Percentiles rank a stretch among this genome's conserved stretches.
These are phyloP conservation scores for Cercospora sp. DNA, from an alignment of 2,329 filamentous ascomycete genomes.

Conservation along the genomic window DNA sequence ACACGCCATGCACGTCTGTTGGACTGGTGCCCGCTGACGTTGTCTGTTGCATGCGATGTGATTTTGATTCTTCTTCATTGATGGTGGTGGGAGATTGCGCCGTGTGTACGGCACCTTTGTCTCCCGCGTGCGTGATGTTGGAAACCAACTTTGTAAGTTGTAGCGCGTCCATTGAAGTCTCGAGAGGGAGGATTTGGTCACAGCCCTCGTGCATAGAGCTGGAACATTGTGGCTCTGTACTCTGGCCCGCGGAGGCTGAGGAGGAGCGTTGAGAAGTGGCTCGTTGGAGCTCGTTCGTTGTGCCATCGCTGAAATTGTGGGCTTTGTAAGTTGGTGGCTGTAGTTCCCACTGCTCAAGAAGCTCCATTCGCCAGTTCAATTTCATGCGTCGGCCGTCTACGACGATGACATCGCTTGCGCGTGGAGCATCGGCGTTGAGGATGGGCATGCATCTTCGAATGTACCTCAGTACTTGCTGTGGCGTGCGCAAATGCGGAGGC, in stretches of 20 bases:
- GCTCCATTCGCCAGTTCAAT: slow-evolving; percentile 47
- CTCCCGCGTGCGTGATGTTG: slow-evolving; percentile 13
- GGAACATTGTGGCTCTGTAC: slow-evolving; percentile 20
- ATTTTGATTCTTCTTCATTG: slow-evolving; percentile 21
- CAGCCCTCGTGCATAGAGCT: slow-evolving; percentile 22
- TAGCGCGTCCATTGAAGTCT: slow-evolving; percentile 22
- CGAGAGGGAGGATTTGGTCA: slow-evolving; percentile 28
- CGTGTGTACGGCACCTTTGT: not conserved
- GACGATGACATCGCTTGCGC: slow-evolving; percentile 51
- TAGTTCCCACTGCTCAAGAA: slow-evolving; percentile 46
- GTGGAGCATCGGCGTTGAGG: slow-evolving; percentile 46
- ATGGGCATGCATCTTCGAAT: slow-evolving; percentile 51
- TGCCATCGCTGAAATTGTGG: slow-evolving; percentile 28
- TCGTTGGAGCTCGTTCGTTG: slow-evolving; percentile 15
- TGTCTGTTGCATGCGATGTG: slow-evolving; percentile 17
- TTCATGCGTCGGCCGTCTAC: slow-evolving; percentile 45
- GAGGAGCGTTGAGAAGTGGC: slow-evolving; percentile 25
- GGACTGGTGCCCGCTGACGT: not conserved
- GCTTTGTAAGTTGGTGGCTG: slow-evolving; percentile 48
- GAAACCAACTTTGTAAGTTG: slow-evolving; percentile 28
- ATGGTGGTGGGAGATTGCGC: not conserved
- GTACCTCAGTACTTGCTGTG: slow-evolving; percentile 47
- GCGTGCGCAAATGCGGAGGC: slow-evolving; percentile 38
- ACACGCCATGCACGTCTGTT: slow-evolving; percentile 29
- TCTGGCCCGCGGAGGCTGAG: slow-evolving; percentile 18